These are phyloP conservation scores for Emmonsiellopsis sp. DNA, from an alignment of 2,329 filamentous ascomycete species.

Conservation along the genomic window DNA sequence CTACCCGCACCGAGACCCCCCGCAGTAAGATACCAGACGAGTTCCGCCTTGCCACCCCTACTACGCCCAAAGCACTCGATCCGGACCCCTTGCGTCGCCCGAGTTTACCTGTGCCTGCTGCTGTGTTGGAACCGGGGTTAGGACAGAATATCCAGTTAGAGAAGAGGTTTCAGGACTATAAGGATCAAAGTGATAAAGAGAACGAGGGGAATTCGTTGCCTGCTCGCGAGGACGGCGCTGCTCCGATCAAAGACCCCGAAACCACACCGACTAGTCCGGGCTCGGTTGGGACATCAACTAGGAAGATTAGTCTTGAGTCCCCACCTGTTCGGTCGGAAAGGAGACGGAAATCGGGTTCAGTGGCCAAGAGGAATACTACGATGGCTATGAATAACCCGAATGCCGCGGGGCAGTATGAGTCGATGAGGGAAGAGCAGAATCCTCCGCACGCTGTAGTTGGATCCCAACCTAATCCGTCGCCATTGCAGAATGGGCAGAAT, in stretches of 20 bases:
- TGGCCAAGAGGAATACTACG: background rate
- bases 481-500: conserved; percentile 10
- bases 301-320: background rate
- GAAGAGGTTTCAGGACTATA: background rate
- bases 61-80: background rate
- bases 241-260: background rate
- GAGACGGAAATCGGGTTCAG: background rate
- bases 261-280: background rate
- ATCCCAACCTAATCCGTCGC: conserved; percentile 20
- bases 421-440: background rate
- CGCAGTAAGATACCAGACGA: conserved; percentile 1
- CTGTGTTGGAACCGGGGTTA: background rate
- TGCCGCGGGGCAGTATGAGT: background rate
- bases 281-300: background rate
- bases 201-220: background rate
- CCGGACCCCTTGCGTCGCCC: background rate
- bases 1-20: background rate
- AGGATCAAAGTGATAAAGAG: background rate
- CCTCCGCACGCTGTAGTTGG: conserved; percentile 14
- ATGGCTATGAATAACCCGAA: background rate
- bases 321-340: background rate
- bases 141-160: background rate
- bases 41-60: background rate
- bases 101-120: background rate
- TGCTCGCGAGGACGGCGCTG: background rate